Evolutionary conservation across 345 rosid genomes (phyloP), one percentile per base, ranked within the genome.

Genomic region (Carallia brachiata): DNA sequence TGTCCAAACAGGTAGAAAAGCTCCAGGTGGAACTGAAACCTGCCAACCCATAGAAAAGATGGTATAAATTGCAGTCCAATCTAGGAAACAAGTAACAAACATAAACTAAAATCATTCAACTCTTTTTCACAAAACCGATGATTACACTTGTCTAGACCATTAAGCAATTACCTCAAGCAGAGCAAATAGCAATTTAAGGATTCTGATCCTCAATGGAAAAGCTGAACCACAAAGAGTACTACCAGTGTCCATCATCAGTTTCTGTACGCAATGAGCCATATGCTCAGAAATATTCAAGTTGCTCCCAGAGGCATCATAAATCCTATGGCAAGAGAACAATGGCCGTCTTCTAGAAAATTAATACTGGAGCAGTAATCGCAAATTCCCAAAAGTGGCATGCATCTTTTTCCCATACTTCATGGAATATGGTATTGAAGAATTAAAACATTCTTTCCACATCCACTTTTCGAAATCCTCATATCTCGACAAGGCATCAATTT

Each of bases 381-480:
- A 18, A 80, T 63, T 60, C 66, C 61, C 27, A 86, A 77, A 19
- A 90, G 79, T 34, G 80, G 86, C 64, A 28, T 57, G 77, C 87
- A 73, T 80, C 83, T 77, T 79, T 81, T 85, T 84, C 78, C 87
- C 93, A 73, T 75, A 84, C 82, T 89, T 85, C 52, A 32, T 63
- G 65, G 96, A 87, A 27, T 70, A 79, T 67, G 86, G 77, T 28
- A 66, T 56, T 1, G 61, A 70, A 6, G 88, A 77, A 79, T 68
- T 71, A 66, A 65, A 57, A 77, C 89, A 80, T 61, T 85, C 89
- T 39, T 79, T 88, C 86, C 92, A 85, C 82, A 90, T 85, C 96
- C 96, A 93, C 69, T 78, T 89, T 84, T 90, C 95, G 56, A 87
- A 89, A 66, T 84, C 96, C 69, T 79, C 81, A 70, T 86, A 89